Evolutionary conservation across 371 early-diverging fungal genomes (phyloP).

Genomic region (Apophysomyces trapeziformis): DNA sequence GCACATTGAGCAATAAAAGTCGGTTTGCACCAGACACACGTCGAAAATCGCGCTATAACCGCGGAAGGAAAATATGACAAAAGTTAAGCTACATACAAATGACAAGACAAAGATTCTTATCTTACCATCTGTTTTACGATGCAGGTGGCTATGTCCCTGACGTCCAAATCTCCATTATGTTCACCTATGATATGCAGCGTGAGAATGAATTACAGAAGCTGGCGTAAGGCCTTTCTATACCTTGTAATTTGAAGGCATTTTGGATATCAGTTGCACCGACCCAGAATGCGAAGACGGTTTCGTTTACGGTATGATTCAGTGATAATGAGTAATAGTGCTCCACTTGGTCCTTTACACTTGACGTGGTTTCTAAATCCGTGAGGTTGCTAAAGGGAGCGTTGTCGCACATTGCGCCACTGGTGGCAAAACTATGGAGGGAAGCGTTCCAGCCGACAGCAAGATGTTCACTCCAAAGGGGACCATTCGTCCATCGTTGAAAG

Average conservation of each 20-base stretch:
- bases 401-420: conserved; percentile 49
- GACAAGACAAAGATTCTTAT: background rate
- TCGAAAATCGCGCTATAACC: conserved; percentile 29
- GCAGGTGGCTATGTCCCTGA: conserved; percentile 30
- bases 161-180: conserved; percentile 18
- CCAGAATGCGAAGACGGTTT: conserved; percentile 56
- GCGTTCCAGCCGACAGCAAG: conserved; percentile 50
- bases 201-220: background rate
- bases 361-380: conserved; percentile 25
- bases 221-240: conserved; percentile 18
- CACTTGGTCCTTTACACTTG: conserved; percentile 50
- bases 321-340: conserved; percentile 41
- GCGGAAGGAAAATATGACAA: background rate
- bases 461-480: conserved; percentile 53
- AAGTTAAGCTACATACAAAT: background rate
- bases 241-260: conserved; percentile 21
- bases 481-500: conserved; percentile 42
- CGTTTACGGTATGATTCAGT: conserved; percentile 34
- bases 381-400: conserved; percentile 30
- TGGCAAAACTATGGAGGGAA: conserved; percentile 45
- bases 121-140: conserved; percentile 42
- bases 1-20: conserved; percentile 44
- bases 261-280: conserved; percentile 47
- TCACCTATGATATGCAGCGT: conserved; percentile 8
- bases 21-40: conserved; percentile 34